phyloP scores from a whole-genome alignment of 2,329 filamentous ascomycete species.

The Ceratocystis colombiana region DNA sequence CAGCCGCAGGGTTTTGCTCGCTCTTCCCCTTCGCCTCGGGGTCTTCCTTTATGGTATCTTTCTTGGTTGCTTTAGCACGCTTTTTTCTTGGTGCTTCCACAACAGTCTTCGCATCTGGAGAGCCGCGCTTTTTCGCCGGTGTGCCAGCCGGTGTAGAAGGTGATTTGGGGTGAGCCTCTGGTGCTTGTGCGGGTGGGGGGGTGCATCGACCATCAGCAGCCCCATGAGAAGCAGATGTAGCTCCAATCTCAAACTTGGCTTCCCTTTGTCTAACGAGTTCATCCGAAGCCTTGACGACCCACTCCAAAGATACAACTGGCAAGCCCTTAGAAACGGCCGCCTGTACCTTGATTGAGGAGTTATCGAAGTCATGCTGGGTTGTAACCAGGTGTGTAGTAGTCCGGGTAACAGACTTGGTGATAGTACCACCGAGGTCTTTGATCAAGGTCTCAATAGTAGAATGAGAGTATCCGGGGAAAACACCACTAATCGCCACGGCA shows the following conservation, averaged over 20 bases:
- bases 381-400: constrained; percentile 49
- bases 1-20: constrained; percentile 28
- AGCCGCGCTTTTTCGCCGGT: background rate
- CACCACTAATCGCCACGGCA: constrained; percentile 50
- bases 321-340: constrained; percentile 40
- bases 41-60: constrained; percentile 25
- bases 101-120: background rate
- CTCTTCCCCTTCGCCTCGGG: constrained; percentile 27
- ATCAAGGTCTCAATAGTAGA: constrained; percentile 39
- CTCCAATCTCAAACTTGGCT: constrained; percentile 23
- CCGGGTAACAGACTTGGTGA: constrained; percentile 40
- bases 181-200: background rate
- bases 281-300: constrained; percentile 49
- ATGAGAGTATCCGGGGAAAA: constrained; percentile 47
- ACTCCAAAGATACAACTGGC: constrained; percentile 48
- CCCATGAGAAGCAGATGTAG: constrained; percentile 25
- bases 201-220: background rate
- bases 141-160: background rate
- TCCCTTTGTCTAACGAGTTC: constrained; percentile 28
- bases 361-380: constrained; percentile 44
- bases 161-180: background rate
- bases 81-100: constrained; percentile 10
- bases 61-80: background rate
- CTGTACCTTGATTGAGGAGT: constrained; percentile 42
- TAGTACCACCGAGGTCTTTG: constrained; percentile 40